These are phyloP conservation scores for Angomonas ambiguus DNA, from an alignment of 208 protist species.

Conservation along the genomic window DNA sequence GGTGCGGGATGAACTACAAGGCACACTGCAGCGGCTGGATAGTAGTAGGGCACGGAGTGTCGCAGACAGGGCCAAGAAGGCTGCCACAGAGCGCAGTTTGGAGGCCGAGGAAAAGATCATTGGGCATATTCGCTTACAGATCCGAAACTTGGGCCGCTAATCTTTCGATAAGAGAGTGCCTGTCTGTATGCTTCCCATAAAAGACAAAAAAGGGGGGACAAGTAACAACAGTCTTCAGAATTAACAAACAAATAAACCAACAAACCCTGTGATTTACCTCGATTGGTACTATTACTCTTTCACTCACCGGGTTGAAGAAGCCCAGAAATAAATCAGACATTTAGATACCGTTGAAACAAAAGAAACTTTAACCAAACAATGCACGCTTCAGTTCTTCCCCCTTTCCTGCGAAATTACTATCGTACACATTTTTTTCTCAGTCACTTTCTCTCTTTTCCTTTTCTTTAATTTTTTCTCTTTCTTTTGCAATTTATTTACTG, in stretches of 20 bases:
- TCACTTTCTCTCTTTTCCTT: neutral
- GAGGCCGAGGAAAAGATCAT: conserved; percentile 43
- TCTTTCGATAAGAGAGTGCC: neutral
- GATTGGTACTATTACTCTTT: too few relatives aligned
- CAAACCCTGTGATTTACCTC: too few relatives aligned
- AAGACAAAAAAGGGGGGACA: too few relatives aligned
- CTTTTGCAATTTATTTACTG: neutral
- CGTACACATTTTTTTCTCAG: neutral
- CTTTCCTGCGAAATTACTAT: neutral
- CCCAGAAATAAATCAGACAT: too few relatives aligned
- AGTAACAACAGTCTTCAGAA: neutral
- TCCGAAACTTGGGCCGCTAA: conserved; percentile 23
- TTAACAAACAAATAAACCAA: neutral
- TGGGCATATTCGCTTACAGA: conserved; percentile 45
- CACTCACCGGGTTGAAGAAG: too few relatives aligned
- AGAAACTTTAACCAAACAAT: too few relatives aligned
- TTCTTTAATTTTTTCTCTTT: neutral
- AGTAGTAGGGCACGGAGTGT: conserved; percentile 39
- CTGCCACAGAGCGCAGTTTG: conserved; percentile 33
- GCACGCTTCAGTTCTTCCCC: too few relatives aligned
- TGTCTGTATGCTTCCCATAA: too few relatives aligned
- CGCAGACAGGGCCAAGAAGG: conserved; percentile 41
- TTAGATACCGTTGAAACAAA: too few relatives aligned
- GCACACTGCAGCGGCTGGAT: conserved; percentile 58
- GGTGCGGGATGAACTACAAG: conserved; percentile 47